Evolutionary conservation across 345 rosid species (phyloP).

Genomic region (Eucalyptus albens): DNA sequence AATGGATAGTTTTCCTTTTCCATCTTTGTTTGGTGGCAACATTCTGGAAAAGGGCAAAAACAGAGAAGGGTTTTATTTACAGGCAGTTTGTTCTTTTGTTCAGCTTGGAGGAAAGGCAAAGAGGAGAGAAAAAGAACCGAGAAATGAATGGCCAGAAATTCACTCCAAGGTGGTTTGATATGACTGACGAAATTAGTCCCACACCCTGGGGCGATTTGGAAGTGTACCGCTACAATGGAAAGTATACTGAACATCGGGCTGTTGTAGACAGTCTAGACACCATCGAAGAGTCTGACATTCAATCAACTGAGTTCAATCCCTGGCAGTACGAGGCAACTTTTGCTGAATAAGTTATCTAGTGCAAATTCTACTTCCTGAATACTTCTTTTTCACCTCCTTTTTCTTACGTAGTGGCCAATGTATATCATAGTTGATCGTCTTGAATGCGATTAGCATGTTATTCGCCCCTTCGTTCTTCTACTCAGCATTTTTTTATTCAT

Average conservation of each 20-base stretch:
- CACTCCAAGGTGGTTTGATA: slow-evolving; percentile 59
- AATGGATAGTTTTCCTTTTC: not conserved
- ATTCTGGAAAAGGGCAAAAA: not conserved
- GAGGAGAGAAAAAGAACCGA: slow-evolving; percentile 51
- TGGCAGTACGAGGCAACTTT: slow-evolving; percentile 35
- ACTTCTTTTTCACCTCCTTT: not conserved
- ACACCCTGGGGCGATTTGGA: slow-evolving; percentile 75
- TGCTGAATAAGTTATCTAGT: not conserved
- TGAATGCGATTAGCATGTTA: not conserved
- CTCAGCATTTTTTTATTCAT: not conserved
- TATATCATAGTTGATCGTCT: not conserved
- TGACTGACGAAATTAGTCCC: slow-evolving; percentile 38
- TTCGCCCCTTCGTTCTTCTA: not conserved
- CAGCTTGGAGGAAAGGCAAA: slow-evolving; percentile 74
- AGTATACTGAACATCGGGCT: slow-evolving; percentile 39
- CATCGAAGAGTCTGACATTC: slow-evolving; percentile 5
- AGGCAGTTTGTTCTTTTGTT: not conserved
- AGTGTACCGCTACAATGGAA: slow-evolving; percentile 56
- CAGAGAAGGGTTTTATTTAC: not conserved
- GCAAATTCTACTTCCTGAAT: not conserved
- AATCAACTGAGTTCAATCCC: slow-evolving; percentile 48
- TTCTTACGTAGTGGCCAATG: not conserved
- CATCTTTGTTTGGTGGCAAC: not conserved
- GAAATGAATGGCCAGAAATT: slow-evolving; percentile 46
- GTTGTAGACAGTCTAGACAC: slow-evolving; percentile 19